A percentile compares a stretch with the other conserved stretches of the same genome.
Conservation (phyloP, 257 asterid genomes). For the Scutellaria barbata region DNA sequence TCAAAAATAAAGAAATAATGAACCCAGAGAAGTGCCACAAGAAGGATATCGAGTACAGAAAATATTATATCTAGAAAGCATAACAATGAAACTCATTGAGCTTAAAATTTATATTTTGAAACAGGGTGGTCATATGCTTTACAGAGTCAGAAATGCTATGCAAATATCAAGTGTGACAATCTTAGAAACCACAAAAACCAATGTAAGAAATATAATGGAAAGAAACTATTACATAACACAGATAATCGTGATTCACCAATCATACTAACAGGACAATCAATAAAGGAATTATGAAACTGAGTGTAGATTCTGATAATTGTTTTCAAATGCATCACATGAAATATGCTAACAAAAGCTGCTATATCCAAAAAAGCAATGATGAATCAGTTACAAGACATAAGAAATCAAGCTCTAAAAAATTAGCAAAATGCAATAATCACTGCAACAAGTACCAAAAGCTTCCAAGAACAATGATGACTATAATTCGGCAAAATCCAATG, state of each 20-base stretch:
- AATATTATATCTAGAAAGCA: background rate
- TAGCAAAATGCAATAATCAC: slow-evolving; percentile 20
- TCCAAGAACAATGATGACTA: slow-evolving; percentile 26
- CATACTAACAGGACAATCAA: slow-evolving; percentile 7
- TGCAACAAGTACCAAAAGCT: slow-evolving; percentile 1
- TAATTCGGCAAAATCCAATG: background rate
- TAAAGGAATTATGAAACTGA: background rate
- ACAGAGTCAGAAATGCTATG: background rate
- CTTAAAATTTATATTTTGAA: background rate
- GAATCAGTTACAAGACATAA: background rate
- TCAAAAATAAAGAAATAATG: slow-evolving; percentile 22
- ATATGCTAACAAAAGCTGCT: background rate
- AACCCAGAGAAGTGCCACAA: slow-evolving; percentile 15
- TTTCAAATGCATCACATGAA: slow-evolving; percentile 22
- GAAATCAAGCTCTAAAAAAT: slow-evolving; percentile 22
- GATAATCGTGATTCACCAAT: slow-evolving; percentile 19
- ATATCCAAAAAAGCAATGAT: background rate
- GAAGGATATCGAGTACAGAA: slow-evolving; percentile 11
- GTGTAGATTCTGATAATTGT: background rate
- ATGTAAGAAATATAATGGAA: background rate
- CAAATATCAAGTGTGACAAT: background rate
- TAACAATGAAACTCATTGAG: background rate
- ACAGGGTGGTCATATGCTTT: background rate
- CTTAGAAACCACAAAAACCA: background rate
- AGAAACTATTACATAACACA: background rate